phyloP scores from a whole-genome alignment of 2,329 filamentous ascomycete species.

The Blastomyces gilchristii region DNA sequence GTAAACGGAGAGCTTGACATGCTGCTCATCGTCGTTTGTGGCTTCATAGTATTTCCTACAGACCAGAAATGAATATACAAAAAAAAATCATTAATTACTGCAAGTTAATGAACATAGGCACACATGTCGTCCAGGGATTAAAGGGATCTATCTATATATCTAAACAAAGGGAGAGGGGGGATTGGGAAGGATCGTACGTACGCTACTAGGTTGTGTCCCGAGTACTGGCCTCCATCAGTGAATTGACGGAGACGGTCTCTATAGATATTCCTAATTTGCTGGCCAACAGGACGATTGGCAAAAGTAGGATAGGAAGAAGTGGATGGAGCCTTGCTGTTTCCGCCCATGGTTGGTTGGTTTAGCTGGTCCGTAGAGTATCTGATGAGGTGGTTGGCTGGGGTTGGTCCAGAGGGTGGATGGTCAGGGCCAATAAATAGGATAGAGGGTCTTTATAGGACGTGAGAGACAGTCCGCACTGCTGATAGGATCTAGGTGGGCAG shows the following conservation, averaged over 20 bases:
- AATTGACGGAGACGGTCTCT: slow-evolving; percentile 73
- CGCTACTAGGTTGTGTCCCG: slow-evolving; percentile 58
- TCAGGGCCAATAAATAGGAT: neutral
- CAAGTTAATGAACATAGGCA: slow-evolving; percentile 7
- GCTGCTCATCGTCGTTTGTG: slow-evolving; percentile 54
- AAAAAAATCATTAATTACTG: neutral
- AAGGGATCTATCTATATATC: slow-evolving; percentile 2
- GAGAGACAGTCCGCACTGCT: neutral
- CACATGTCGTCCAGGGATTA: neutral
- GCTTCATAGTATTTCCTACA: slow-evolving; percentile 62
- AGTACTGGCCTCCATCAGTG: slow-evolving; percentile 67
- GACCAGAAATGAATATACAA: slow-evolving; percentile 5
- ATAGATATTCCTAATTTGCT: slow-evolving; percentile 78
- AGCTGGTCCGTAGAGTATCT: neutral
- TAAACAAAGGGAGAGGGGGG: slow-evolving; percentile 5
- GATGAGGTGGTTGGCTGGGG: neutral
- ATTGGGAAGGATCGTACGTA: slow-evolving; percentile 27
- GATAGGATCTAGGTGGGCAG: neutral
- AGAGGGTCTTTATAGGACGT: neutral
- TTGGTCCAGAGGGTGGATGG: neutral
- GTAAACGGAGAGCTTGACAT: slow-evolving; percentile 80
- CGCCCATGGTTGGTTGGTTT: slow-evolving; percentile 24
- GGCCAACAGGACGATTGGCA: slow-evolving; percentile 50
- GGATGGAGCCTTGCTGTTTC: slow-evolving; percentile 28
- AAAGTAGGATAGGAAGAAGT: slow-evolving; percentile 41